Evolutionary conservation across 805 yeast genomes (phyloP), one percentile per base, ranked within the genome.

Genomic region (Ogataea methylovora): DNA sequence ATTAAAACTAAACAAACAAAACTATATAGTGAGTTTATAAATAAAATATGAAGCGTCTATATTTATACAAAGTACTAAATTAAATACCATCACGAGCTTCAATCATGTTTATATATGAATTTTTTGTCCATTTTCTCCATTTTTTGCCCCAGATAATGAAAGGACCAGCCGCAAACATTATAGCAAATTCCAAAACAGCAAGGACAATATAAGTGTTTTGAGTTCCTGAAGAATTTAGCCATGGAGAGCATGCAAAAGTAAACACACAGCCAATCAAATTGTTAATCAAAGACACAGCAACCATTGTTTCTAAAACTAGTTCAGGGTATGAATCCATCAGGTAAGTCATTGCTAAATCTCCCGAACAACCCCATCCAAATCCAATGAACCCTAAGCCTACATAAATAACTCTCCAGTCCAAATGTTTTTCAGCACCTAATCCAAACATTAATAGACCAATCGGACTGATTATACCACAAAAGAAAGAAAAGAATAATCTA

Each of bases 311-410:
- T 40, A 78, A 59, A 25, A 77, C 76, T 60, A 78, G 62, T 27
- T 76, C 81, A 1, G 82, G 81, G 43, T 78, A 79, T 4, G 77
- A 64, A 46, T 77, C 84, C 75, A 79, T 76, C 35, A 76, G 62
- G 43, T 78, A 78, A 2, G 76, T 61, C 73, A 79, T 67, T 25
- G 83, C 73, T 24, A 78, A 69, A 45, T 79, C 85, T 40, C 83
- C 80, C 9, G 79, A 71, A 24, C 81, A 73, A 43, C 84, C 81
- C 60, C 73, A 79, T 10, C 81, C 74, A 42, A 76, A 74, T 1
- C 83, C 82, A 38, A 78, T 73, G 44, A 78, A 68, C 0, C 76
- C 84, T 25, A 79, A 56, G 0, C 83, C 83, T 17, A 74, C 65
- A 44, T 77, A 77, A 33, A 68, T 65, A 9, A 69, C 69, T 29